Evolutionary conservation across 164 flowering plant species (phyloP), one percentile per base, ranked within the genome.

Genomic region (Stephania cephalantha): DNA sequence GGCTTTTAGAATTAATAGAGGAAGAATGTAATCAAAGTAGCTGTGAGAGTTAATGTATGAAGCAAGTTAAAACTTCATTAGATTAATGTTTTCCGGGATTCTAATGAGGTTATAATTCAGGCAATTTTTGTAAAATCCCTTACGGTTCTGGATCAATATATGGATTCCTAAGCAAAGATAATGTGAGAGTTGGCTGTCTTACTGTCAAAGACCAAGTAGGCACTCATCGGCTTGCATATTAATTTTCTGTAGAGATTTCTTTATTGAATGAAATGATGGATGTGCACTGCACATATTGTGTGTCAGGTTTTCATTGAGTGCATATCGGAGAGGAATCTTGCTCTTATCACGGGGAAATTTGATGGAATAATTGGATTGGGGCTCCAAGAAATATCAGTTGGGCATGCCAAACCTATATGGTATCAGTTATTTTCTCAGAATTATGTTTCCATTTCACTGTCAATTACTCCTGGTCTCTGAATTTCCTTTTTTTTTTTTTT

Each of bases 351-450:
- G 69, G 78, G 82, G 6, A 72, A 82, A 74, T 88, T 85, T 74
- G 93, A 90, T 82, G 91, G 91, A 25, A 74, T 88, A 66, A 81
- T 90, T 50, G 91, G 94, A 72, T 90, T 90, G 30, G 91, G 90
- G 6, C 86, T 88, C 81, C 81, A 82, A 70, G 88, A 90, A 45
- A 83, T 79, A 55, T 76, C 91, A 10, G 84, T 85, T 48, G 89
- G 85, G 42, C 55, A 81, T 69, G 84, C 76, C 30, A 70, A 72
- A 7, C 94, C 94, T 58, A 75, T 89, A 55, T 90, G 92, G 94
- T 90, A 85, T 58, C 6, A 15, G 18, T 58, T 18, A n/a, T 17
- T 58, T 58, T 58, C 6, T 58, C 64, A 58, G 17, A 58, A 58
- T 58, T 15, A 17, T 9, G 13, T 12, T 31, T 58, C 1, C 12